Conservation (phyloP, 208 protist species). For the Phytomonas sp. region DNA sequence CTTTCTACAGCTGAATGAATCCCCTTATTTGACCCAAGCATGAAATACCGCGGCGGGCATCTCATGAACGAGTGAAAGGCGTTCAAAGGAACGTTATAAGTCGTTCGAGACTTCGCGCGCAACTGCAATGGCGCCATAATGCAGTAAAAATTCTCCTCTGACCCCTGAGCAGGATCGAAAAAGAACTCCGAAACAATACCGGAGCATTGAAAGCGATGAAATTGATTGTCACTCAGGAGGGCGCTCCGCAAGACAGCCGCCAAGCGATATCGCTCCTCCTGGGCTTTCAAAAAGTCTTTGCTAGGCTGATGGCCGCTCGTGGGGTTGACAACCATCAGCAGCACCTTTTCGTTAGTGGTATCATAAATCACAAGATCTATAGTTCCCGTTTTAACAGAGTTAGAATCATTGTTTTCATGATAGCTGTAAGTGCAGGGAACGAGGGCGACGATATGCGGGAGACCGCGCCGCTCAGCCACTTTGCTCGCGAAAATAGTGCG, state of each 20-base stretch:
- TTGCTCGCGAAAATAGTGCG: conserved; percentile 45
- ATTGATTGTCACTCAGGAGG: conserved; percentile 73
- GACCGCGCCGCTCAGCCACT: conserved; percentile 42
- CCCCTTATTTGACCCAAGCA: conserved; percentile 73
- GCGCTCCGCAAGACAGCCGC: conserved; percentile 70
- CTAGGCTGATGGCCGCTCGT: conserved; percentile 58
- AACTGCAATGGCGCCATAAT: conserved; percentile 71
- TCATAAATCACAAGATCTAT: conserved; percentile 82
- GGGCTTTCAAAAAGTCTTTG: conserved; percentile 56
- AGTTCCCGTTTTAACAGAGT: conserved; percentile 48
- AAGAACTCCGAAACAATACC: conserved; percentile 79
- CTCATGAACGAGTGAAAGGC: conserved; percentile 69
- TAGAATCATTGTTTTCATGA: conserved; percentile 77
- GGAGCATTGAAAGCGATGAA: conserved; percentile 68
- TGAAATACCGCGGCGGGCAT: conserved; percentile 74
- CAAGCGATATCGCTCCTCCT: conserved; percentile 81
- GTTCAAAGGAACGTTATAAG: conserved; percentile 54
- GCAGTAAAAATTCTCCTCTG: conserved; percentile 85
- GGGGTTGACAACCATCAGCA: conserved; percentile 74
- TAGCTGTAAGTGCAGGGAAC: conserved; percentile 68
- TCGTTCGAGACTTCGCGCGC: conserved; percentile 41
- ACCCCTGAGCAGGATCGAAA: conserved; percentile 62
- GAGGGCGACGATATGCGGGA: conserved; percentile 69
- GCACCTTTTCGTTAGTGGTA: conserved; percentile 75
- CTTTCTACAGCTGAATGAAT: conserved; percentile 26